Evolutionary conservation across 2,329 filamentous ascomycete species (phyloP).

Genomic region (Microcyclosporella mali): DNA sequence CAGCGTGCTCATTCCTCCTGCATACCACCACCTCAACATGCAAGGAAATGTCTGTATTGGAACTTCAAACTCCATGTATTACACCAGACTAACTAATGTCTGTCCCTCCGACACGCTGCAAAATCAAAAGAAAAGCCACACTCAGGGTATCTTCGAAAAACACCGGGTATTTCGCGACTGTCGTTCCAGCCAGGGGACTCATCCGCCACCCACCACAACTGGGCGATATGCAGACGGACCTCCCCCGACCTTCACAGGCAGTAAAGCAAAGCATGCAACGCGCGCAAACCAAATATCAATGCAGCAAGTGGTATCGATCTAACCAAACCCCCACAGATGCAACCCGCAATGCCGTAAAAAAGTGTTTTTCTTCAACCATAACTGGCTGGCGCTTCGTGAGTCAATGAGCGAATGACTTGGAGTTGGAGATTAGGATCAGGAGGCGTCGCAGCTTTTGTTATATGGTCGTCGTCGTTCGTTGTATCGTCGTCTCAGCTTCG

Average conservation of each 20-base stretch:
- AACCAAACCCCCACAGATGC: constrained; percentile 4
- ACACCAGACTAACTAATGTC: not conserved
- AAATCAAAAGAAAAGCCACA: not conserved
- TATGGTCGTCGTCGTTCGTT: too few relatives aligned
- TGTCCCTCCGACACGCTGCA: not conserved
- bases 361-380: not conserved
- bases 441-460: constrained; percentile 1
- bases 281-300: constrained; percentile 5
- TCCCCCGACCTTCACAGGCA: not conserved
- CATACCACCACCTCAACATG: too few relatives aligned
- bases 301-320: constrained; percentile 14
- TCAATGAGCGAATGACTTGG: constrained; percentile 11
- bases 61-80: too few relatives aligned
- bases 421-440: constrained; percentile 18
- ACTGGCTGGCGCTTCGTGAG: not conserved
- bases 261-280: constrained; percentile 7
- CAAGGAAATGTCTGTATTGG: too few relatives aligned
- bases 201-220: not conserved
- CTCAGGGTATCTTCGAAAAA: constrained; percentile 13
- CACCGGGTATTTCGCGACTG: constrained; percentile 10
- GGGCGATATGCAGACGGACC: not conserved
- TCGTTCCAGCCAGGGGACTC: not conserved
- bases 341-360: too few relatives aligned
- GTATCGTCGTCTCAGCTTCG: too few relatives aligned
- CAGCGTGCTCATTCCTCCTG: too few relatives aligned